Conservation (phyloP, 2,329 filamentous ascomycete genomes). For the Penicillium thymicola region DNA sequence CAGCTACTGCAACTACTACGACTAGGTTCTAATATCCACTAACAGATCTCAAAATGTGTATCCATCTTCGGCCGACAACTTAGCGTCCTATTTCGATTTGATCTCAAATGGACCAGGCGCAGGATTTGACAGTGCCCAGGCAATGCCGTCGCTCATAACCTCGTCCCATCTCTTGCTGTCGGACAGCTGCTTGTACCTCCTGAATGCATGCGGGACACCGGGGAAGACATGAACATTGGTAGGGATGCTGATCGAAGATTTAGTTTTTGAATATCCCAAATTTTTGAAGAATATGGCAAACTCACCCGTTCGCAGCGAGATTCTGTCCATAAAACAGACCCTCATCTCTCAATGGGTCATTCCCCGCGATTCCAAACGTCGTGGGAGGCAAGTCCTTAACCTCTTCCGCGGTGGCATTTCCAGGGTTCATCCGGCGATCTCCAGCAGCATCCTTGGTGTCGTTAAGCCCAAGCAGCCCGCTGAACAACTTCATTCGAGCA, state of each 20-base stretch:
- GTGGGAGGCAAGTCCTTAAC: slow-evolving; percentile 46
- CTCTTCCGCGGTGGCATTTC: slow-evolving; percentile 28
- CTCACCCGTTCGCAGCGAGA: slow-evolving; percentile 46
- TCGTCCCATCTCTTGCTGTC: slow-evolving; percentile 31
- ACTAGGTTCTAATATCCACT: not conserved
- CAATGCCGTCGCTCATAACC: slow-evolving; percentile 29
- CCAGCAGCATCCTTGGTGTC: slow-evolving; percentile 16
- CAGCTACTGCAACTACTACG: too few species aligned
- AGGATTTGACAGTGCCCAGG: slow-evolving; percentile 27
- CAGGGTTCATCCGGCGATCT: slow-evolving; percentile 44
- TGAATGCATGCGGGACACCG: slow-evolving; percentile 54
- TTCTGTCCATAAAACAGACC: slow-evolving; percentile 47
- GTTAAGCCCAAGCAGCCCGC: slow-evolving; percentile 23
- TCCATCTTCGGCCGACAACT: not conserved
- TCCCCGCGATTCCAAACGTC: slow-evolving; percentile 46
- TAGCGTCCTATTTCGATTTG: slow-evolving; percentile 13
- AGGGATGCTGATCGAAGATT: slow-evolving; percentile 41
- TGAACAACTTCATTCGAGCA: slow-evolving; percentile 37
- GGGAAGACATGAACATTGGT: slow-evolving; percentile 50
- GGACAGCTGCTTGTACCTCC: slow-evolving; percentile 29
- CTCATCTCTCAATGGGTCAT: slow-evolving; percentile 51
- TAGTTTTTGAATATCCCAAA: not conserved
- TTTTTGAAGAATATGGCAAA: not conserved
- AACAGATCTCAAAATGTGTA: not conserved
- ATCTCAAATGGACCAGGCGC: slow-evolving; percentile 19